These are phyloP conservation scores for Pythium insidiosum DNA, from an alignment of 352 stramenopile genomes.

Conservation along the genomic window DNA sequence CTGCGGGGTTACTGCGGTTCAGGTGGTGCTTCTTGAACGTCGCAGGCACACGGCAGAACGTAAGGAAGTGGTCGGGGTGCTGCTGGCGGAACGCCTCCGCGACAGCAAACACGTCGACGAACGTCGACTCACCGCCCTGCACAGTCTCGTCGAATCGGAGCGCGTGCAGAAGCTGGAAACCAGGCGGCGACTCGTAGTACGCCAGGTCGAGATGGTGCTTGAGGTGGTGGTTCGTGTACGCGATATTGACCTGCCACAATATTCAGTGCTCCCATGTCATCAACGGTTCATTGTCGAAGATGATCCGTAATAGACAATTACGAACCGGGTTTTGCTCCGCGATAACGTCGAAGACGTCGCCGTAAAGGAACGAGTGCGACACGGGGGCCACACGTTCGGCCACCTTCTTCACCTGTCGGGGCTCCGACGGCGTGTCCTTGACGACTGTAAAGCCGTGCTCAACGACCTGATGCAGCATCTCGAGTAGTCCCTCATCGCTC, in stretches of 20 bases:
- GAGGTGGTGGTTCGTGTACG: conserved; percentile 88
- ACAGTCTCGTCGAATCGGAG: conserved; percentile 83
- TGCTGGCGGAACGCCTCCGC: conserved; percentile 53
- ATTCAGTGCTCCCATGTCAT: no score
- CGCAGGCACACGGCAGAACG: conserved; percentile 77
- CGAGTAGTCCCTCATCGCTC: conserved; percentile 55
- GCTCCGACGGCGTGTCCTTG: conserved; percentile 51
- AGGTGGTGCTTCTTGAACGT: conserved; percentile 93
- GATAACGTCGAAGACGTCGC: conserved; percentile 80
- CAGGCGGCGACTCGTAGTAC: conserved; percentile 96
- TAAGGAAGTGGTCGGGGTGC: conserved; percentile 65
- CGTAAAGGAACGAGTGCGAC: conserved; percentile 83
- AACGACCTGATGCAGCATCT: conserved; percentile 58
- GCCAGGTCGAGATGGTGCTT: conserved; percentile 93
- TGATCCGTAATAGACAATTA: no score
- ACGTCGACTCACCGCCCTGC: conserved; percentile 74
- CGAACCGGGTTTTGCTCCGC: conserved; percentile 70
- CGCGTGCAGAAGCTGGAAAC: conserved; percentile 93
- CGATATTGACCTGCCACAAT: conserved; percentile 95
- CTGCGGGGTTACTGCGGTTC: conserved; percentile 79
- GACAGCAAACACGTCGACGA: conserved; percentile 79
- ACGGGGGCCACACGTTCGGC: conserved; percentile 73
- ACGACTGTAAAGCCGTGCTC: conserved; percentile 70
- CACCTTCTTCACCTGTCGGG: conserved; percentile 55
- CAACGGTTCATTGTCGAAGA: no score